A percentile compares a stretch with the other conserved stretches of the same genome.
phyloP scores from a whole-genome alignment of 768 basidiomycete species.

The Suillus luteus region DNA sequence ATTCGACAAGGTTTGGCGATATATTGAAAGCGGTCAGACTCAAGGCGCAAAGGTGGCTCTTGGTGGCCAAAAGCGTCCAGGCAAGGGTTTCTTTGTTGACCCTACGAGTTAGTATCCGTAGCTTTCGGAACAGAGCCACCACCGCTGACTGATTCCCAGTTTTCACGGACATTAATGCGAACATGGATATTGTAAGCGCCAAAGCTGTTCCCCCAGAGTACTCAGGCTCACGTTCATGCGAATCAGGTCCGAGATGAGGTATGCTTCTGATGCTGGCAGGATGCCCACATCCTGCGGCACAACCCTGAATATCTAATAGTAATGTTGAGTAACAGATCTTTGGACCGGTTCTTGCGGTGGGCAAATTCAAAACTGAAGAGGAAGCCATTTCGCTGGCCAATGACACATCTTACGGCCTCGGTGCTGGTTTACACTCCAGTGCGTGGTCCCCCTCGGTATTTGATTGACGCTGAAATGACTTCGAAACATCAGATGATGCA shows the following conservation, averaged over 20 bases:
- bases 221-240: constrained; percentile 27
- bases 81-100: constrained; percentile 86
- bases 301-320: constrained; percentile 10
- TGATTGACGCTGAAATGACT: constrained; percentile 1
- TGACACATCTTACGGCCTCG: constrained; percentile 87
- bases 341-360: constrained; percentile 87
- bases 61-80: constrained; percentile 77
- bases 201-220: constrained; percentile 11
- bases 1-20: constrained; percentile 83
- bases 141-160: constrained; percentile 45
- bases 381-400: constrained; percentile 87
- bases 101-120: constrained; percentile 70
- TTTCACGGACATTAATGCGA: constrained; percentile 73
- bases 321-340: constrained; percentile 65
- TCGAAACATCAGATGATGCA: constrained; percentile 58
- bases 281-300: constrained; percentile 11
- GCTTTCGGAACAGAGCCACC: constrained; percentile 11
- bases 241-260: constrained; percentile 36
- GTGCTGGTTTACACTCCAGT: constrained; percentile 90
- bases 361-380: constrained; percentile 82
- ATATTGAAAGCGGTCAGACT: constrained; percentile 83
- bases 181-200: constrained; percentile 81
- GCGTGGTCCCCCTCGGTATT: constrained; percentile 27
- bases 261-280: constrained; percentile 11
- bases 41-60: constrained; percentile 79